Evolutionary conservation across 176 grass and related monocot genomes (phyloP).

Genomic region (Alopecurus myosuroides): DNA sequence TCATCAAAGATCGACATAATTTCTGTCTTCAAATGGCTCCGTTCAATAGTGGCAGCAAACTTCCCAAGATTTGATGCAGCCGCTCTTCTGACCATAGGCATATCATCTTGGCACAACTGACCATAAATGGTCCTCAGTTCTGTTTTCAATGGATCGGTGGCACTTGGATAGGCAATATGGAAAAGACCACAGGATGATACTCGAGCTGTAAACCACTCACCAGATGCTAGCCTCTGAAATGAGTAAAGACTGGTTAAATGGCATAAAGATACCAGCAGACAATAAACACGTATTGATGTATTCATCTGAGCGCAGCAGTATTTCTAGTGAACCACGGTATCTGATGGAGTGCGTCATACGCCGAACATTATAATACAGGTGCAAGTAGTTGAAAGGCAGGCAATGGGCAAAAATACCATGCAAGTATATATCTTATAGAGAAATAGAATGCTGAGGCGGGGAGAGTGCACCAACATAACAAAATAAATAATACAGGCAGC

Average conservation of each 20-base stretch:
- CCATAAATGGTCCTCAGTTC: conserved; percentile 75
- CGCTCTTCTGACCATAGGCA: conserved; percentile 95
- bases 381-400: neutral
- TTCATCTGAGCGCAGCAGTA: neutral
- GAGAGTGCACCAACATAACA: neutral
- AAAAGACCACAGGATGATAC: conserved; percentile 91
- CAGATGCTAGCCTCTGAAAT: conserved; percentile 61
- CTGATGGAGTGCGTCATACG: neutral
- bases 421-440: neutral
- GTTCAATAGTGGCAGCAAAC: conserved; percentile 80
- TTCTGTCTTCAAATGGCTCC: conserved; percentile 63
- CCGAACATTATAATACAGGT: neutral
- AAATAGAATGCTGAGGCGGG: neutral
- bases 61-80: conserved; percentile 88
- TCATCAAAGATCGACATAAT: conserved; percentile 85
- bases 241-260: neutral
- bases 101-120: conserved; percentile 93
- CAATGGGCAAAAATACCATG: neutral
- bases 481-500: neutral
- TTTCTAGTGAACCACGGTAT: neutral
- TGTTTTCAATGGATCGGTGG: conserved; percentile 62
- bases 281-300: neutral
- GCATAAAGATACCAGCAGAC: neutral
- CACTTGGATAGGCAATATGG: conserved; percentile 80
- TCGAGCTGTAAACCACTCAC: conserved; percentile 86